These are phyloP conservation scores for Brettanomyces bruxellensis DNA, from an alignment of 805 yeast species.

Conservation along the genomic window DNA sequence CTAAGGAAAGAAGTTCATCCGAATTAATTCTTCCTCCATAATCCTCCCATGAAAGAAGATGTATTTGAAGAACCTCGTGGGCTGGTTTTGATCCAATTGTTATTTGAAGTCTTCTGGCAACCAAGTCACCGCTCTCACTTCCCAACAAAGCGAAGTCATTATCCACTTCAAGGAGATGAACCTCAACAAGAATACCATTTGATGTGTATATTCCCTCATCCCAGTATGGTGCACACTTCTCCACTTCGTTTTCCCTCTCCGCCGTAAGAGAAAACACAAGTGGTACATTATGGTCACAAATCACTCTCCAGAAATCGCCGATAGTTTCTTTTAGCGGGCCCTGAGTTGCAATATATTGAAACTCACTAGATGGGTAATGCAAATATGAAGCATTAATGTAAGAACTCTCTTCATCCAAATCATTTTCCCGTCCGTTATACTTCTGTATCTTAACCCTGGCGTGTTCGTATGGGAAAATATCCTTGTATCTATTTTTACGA, in stretches of 20 bases:
- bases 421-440: slow-evolving; percentile 11
- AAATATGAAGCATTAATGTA: slow-evolving; percentile 87
- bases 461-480: slow-evolving; percentile 81
- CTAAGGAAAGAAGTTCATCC: slow-evolving; percentile 45
- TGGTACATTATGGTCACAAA: slow-evolving; percentile 52
- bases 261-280: slow-evolving; percentile 69
- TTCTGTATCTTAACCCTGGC: slow-evolving; percentile 58
- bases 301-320: slow-evolving; percentile 79
- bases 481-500: slow-evolving; percentile 76
- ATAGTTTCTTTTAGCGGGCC: slow-evolving; percentile 75
- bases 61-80: slow-evolving; percentile 62
- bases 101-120: slow-evolving; percentile 38
- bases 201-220: slow-evolving; percentile 41
- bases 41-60: slow-evolving; percentile 78
- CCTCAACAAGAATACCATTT: slow-evolving; percentile 15
- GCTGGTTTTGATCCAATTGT: slow-evolving; percentile 21
- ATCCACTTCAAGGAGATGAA: slow-evolving; percentile 18
- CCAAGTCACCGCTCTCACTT: slow-evolving; percentile 12
- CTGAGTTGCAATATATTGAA: slow-evolving; percentile 74
- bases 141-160: slow-evolving; percentile 19
- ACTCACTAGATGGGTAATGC: slow-evolving; percentile 26
- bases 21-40: slow-evolving; percentile 54
- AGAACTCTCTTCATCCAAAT: slow-evolving; percentile 29
- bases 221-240: slow-evolving; percentile 85
- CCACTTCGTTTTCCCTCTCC: slow-evolving; percentile 65